These are phyloP conservation scores for Diutina sp. DNA, from an alignment of 1,139 yeast genomes.

Conservation along the genomic window DNA sequence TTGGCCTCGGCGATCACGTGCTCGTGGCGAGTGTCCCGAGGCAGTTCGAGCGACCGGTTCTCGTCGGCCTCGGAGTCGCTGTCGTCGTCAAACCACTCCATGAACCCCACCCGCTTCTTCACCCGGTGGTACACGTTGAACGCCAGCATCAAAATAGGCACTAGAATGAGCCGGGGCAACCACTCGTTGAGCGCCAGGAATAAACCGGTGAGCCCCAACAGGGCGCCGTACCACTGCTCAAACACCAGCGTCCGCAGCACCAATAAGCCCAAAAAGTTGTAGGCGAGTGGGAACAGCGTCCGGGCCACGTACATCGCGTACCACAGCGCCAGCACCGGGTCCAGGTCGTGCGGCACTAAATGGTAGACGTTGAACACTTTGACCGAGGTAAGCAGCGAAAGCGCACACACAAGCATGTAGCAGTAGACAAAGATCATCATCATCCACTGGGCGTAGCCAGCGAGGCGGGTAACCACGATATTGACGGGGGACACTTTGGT, in stretches of 20 bases:
- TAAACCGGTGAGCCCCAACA: constrained; percentile 62
- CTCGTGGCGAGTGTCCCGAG: not conserved
- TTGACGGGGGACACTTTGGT: constrained; percentile 53
- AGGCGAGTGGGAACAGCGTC: constrained; percentile 69
- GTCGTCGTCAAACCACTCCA: constrained; percentile 36
- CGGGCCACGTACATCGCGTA: constrained; percentile 67
- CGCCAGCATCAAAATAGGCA: constrained; percentile 52
- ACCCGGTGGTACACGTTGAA: constrained; percentile 62
- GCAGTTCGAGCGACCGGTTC: not conserved
- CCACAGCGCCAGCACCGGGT: constrained; percentile 63
- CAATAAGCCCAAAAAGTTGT: constrained; percentile 62
- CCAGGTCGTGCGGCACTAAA: constrained; percentile 54
- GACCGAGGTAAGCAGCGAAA: constrained; percentile 53
- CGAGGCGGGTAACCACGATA: constrained; percentile 19
- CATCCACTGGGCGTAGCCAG: constrained; percentile 15
- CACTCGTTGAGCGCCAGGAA: constrained; percentile 64
- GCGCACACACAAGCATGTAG: constrained; percentile 56
- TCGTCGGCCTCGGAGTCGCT: constrained; percentile 8
- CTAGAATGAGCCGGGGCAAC: constrained; percentile 57
- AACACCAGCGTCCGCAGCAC: constrained; percentile 34
- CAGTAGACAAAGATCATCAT: constrained; percentile 33
- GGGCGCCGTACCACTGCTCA: constrained; percentile 56
- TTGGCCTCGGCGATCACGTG: not conserved
- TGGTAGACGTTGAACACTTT: constrained; percentile 69
- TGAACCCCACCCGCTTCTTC: constrained; percentile 30